These are phyloP conservation scores for Pythium chondricola DNA, from an alignment of 352 stramenopile species.

Conservation along the genomic window DNA sequence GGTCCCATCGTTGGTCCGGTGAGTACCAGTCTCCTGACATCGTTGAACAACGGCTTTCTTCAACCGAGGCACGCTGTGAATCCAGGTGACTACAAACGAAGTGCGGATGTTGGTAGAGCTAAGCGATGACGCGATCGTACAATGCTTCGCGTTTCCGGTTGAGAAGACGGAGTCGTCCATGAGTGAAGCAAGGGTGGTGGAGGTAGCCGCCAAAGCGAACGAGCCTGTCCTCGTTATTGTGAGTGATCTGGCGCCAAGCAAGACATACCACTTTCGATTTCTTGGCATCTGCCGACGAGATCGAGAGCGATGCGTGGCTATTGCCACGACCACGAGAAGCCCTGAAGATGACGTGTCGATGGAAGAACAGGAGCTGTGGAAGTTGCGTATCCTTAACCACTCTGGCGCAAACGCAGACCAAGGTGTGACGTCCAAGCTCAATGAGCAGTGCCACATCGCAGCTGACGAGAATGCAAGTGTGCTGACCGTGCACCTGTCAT, in stretches of 20 bases:
- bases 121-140: not conserved
- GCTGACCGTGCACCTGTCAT: slow-evolving; percentile 1
- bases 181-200: not conserved
- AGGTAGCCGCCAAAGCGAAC: slow-evolving; percentile 8
- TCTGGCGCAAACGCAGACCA: too few species aligned
- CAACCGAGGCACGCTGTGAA: too few species aligned
- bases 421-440: too few species aligned
- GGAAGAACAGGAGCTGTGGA: slow-evolving; percentile 12
- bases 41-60: too few species aligned
- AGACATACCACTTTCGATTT: slow-evolving; percentile 35
- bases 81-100: not conserved
- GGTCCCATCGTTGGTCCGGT: slow-evolving; percentile 37
- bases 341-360: not conserved
- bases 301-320: slow-evolving; percentile 25
- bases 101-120: not conserved
- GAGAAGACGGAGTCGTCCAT: not conserved
- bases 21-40: too few species aligned
- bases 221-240: slow-evolving; percentile 19
- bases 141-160: slow-evolving; percentile 28
- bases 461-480: not conserved
- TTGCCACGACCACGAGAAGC: slow-evolving; percentile 15
- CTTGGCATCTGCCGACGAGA: slow-evolving; percentile 30
- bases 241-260: slow-evolving; percentile 16
- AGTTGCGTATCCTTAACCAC: slow-evolving; percentile 20
- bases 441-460: not conserved